Conservation (phyloP, 2,329 filamentous ascomycete genomes). For the Talaromyces sp. region DNA sequence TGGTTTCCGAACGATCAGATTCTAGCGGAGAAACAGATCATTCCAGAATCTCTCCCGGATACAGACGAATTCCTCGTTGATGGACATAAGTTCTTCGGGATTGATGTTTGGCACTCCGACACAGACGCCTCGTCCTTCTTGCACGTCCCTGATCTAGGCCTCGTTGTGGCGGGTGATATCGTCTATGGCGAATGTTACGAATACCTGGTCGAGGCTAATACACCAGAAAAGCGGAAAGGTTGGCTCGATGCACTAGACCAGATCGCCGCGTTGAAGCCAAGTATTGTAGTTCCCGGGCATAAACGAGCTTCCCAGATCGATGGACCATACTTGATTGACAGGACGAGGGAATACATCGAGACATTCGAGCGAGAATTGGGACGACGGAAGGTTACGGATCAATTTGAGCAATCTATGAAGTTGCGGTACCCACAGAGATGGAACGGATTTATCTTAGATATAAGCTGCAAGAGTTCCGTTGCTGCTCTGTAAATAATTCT, state of each 20-base stretch:
- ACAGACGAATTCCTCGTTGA: slow-evolving; percentile 16
- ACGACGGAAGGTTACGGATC: neutral
- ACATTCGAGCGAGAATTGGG: slow-evolving; percentile 19
- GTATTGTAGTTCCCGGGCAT: slow-evolving; percentile 33
- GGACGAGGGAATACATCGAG: slow-evolving; percentile 29
- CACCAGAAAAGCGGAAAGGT: slow-evolving; percentile 27
- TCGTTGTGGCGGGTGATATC: slow-evolving; percentile 40
- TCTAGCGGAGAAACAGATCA: neutral
- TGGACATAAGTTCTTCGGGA: slow-evolving; percentile 19
- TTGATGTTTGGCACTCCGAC: slow-evolving; percentile 29
- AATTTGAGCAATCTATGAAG: slow-evolving; percentile 5
- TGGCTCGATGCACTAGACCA: slow-evolving; percentile 35
- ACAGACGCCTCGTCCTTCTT: slow-evolving; percentile 35
- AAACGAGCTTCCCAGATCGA: slow-evolving; percentile 26
- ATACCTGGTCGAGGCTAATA: slow-evolving; percentile 36
- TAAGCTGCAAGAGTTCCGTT: slow-evolving; percentile 4
- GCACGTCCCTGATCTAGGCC: slow-evolving; percentile 32
- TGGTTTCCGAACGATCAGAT: slow-evolving; percentile 9
- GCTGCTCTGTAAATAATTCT: neutral
- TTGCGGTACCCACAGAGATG: slow-evolving; percentile 1
- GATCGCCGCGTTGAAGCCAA: slow-evolving; percentile 31
- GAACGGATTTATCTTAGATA: slow-evolving; percentile 6
- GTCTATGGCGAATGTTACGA: slow-evolving; percentile 39
- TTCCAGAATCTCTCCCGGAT: neutral
- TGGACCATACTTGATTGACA: slow-evolving; percentile 27